Percentiles rank a stretch among this genome's conserved stretches.
Evolutionary conservation across 2,329 filamentous ascomycete genomes (phyloP).

Genomic region (Fusarium papillatum): DNA sequence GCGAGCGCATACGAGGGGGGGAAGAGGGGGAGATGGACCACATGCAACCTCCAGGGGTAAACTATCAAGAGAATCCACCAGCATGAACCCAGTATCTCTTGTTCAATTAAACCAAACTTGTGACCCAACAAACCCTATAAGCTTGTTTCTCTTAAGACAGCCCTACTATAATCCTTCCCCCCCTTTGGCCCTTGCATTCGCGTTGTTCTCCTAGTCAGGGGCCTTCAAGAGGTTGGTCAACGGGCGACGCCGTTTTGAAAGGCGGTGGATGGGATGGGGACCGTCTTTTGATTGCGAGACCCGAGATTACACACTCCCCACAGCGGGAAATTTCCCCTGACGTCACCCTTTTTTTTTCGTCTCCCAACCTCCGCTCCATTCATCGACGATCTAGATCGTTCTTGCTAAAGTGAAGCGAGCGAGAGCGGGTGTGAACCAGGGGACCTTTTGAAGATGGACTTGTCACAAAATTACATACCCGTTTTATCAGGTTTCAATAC

Average conservation of each 20-base stretch:
- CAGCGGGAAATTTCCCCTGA: constrained; percentile 37
- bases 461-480: neutral
- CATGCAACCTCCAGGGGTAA: constrained; percentile 29
- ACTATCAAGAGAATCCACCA: neutral
- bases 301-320: constrained; percentile 41
- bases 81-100: constrained; percentile 16
- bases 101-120: constrained; percentile 6
- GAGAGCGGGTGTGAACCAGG: constrained; percentile 8
- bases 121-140: neutral
- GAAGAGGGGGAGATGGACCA: constrained; percentile 2
- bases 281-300: constrained; percentile 15
- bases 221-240: neutral
- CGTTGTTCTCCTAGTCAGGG: constrained; percentile 34
- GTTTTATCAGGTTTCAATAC: neutral
- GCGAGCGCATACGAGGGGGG: neutral
- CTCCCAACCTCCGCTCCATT: constrained; percentile 12
- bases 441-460: neutral
- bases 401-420: constrained; percentile 1
- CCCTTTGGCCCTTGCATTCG: constrained; percentile 19
- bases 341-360: constrained; percentile 28
- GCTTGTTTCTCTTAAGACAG: constrained; percentile 18
- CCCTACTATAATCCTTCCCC: constrained; percentile 5
- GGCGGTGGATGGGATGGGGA: constrained; percentile 5
- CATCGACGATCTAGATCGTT: constrained; percentile 39
- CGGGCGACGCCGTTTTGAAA: constrained; percentile 14